Evolutionary conservation across 2,329 filamentous ascomycete genomes (phyloP).

Genomic region (Pseudocercospora eumusae): DNA sequence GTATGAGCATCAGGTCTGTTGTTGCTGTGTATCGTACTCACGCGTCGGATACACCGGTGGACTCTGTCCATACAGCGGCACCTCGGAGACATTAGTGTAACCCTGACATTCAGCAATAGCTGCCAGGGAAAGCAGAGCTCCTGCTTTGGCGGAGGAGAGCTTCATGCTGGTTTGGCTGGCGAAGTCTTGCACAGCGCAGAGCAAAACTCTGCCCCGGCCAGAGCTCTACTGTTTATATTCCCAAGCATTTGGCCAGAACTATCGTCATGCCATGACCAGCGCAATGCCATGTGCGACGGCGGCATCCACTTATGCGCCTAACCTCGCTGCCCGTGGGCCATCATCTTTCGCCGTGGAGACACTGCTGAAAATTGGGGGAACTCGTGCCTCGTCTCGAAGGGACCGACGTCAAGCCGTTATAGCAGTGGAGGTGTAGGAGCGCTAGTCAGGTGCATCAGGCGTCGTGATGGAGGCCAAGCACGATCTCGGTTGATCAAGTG

Average conservation of each 20-base stretch:
- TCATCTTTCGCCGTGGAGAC: background rate
- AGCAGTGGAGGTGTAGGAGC: slow-evolving; percentile 9
- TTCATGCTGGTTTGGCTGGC: slow-evolving; percentile 21
- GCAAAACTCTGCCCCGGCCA: background rate
- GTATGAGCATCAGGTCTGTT: background rate
- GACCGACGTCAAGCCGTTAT: slow-evolving; percentile 12
- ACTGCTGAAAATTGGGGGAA: background rate
- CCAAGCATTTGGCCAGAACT: slow-evolving; percentile 5
- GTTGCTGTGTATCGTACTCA: slow-evolving; percentile 18
- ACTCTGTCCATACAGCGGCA: slow-evolving; percentile 25
- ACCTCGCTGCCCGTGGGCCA: slow-evolving; percentile 3
- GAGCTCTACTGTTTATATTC: background rate
- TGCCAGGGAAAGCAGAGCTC: slow-evolving; percentile 23
- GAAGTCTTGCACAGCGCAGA: background rate
- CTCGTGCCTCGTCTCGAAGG: slow-evolving; percentile 6
- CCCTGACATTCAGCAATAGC: slow-evolving; percentile 14
- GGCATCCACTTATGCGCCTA: slow-evolving; percentile 5
- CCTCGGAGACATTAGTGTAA: slow-evolving; percentile 28
- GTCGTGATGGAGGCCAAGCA: slow-evolving; percentile 10
- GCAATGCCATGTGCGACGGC: background rate
- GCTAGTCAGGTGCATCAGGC: slow-evolving; percentile 10
- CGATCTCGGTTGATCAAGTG: slow-evolving; percentile 5
- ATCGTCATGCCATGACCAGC: background rate
- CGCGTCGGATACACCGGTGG: slow-evolving; percentile 37
- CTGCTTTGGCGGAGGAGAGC: slow-evolving; percentile 14